Conservation (phyloP, 2,329 filamentous ascomycete genomes). For the Amylocarpus encephaloides region DNA sequence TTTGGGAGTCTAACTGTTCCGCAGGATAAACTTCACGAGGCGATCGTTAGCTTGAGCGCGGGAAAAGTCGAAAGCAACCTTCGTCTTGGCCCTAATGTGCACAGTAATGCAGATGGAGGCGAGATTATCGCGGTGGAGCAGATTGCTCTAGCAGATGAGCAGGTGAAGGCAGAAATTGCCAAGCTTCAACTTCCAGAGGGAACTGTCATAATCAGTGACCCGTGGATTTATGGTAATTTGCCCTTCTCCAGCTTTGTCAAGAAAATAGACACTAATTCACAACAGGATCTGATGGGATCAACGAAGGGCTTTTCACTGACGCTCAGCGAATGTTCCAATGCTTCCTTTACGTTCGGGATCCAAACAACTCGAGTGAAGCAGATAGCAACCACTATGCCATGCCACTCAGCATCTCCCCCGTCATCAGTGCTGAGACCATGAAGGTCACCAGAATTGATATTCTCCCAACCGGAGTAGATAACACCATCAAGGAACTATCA, state of each 20-base stretch:
- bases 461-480: constrained; percentile 60
- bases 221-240: constrained; percentile 55
- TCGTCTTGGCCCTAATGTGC: constrained; percentile 51
- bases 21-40: constrained; percentile 58
- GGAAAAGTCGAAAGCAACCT: constrained; percentile 49
- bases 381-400: constrained; percentile 66
- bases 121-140: constrained; percentile 55
- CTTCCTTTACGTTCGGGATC: constrained; percentile 61
- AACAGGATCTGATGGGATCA: constrained; percentile 44
- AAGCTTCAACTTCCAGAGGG: constrained; percentile 57
- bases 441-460: constrained; percentile 64
- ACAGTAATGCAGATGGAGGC: constrained; percentile 52
- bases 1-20: background rate
- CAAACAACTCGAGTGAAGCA: constrained; percentile 49
- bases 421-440: constrained; percentile 55
- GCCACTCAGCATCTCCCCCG: constrained; percentile 58
- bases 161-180: constrained; percentile 52
- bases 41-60: constrained; percentile 44
- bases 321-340: constrained; percentile 50
- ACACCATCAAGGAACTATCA: constrained; percentile 46
- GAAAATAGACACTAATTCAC: constrained; percentile 2
- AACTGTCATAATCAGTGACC: constrained; percentile 52
- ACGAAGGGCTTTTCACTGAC: constrained; percentile 40
- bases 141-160: constrained; percentile 46
- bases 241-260: background rate